These are phyloP conservation scores for Phialophora macrospora DNA, from an alignment of 2,329 filamentous ascomycete species.

Conservation along the genomic window DNA sequence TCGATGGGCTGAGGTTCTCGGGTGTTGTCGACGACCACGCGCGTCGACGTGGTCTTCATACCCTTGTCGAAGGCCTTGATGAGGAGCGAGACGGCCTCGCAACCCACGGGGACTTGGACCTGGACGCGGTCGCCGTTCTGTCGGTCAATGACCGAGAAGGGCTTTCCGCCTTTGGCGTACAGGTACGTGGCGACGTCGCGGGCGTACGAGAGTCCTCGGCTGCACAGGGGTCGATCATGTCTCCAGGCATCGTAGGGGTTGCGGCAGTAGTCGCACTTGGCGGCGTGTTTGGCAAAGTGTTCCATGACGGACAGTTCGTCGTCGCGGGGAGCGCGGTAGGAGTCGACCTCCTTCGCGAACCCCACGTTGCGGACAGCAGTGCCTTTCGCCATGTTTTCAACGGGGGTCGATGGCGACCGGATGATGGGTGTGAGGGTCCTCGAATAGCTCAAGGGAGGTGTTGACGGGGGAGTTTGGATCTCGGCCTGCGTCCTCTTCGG, in stretches of 20 bases:
- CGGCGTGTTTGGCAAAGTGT: constrained; percentile 45
- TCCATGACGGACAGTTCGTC: constrained; percentile 47
- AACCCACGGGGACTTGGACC: constrained; percentile 50
- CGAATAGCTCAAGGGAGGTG: constrained; percentile 32
- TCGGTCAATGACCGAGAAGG: constrained; percentile 52
- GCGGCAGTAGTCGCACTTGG: constrained; percentile 43
- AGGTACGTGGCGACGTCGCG: constrained; percentile 46
- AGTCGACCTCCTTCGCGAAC: constrained; percentile 36
- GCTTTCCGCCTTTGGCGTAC: constrained; percentile 45
- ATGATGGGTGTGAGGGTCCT: constrained; percentile 33
- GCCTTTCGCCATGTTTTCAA: constrained; percentile 33
- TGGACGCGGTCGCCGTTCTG: constrained; percentile 46
- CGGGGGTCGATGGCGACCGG: constrained; percentile 29
- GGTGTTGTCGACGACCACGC: constrained; percentile 19
- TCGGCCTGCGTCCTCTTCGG: constrained; percentile 19
- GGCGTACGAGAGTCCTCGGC: constrained; percentile 44
- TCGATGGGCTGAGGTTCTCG: constrained; percentile 13
- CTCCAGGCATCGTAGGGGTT: constrained; percentile 42
- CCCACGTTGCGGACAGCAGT: constrained; percentile 34
- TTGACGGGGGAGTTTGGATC: constrained; percentile 23
- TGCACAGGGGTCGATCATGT: constrained; percentile 43
- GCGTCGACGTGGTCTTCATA: constrained; percentile 37
- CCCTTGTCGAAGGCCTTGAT: constrained; percentile 52
- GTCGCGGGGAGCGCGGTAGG: constrained; percentile 39
- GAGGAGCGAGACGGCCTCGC: constrained; percentile 45